Evolutionary conservation across 768 basidiomycete genomes (phyloP).

Genomic region (Megacollybia marginata): DNA sequence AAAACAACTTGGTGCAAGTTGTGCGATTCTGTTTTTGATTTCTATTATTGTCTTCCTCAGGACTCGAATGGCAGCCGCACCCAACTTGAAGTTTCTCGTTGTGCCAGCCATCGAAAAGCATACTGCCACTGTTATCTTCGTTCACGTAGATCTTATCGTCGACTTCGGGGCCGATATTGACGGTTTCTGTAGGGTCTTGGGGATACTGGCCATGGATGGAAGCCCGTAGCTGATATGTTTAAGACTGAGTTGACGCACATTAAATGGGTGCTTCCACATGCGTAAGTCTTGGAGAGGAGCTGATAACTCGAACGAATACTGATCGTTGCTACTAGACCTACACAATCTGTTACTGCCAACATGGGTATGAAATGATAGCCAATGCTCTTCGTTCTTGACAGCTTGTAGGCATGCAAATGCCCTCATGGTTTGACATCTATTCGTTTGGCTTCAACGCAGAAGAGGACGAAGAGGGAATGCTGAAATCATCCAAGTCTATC

Average conservation of each 20-base stretch:
- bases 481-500: slow-evolving; percentile 51
- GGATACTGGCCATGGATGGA: slow-evolving; percentile 70
- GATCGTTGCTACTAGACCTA: slow-evolving; percentile 29
- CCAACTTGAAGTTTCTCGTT: slow-evolving; percentile 46
- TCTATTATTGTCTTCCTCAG: no score
- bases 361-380: slow-evolving; percentile 67
- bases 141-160: slow-evolving; percentile 56
- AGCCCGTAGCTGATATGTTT: slow-evolving; percentile 68
- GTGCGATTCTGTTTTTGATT: neutral
- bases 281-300: slow-evolving; percentile 38
- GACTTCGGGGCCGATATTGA: neutral
- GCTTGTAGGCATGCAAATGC: neutral
- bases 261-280: slow-evolving; percentile 88
- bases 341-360: slow-evolving; percentile 66
- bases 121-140: slow-evolving; percentile 82
- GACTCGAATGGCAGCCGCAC: slow-evolving; percentile 11
- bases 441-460: slow-evolving; percentile 50
- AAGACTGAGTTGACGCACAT: slow-evolving; percentile 57
- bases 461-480: slow-evolving; percentile 79
- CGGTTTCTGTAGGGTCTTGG: slow-evolving; percentile 54
- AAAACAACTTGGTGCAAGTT: neutral
- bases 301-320: neutral
- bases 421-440: slow-evolving; percentile 67
- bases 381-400: no score
- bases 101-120: slow-evolving; percentile 55